Evolutionary conservation across 768 basidiomycete species (phyloP).

Genomic region (Russula emetica): DNA sequence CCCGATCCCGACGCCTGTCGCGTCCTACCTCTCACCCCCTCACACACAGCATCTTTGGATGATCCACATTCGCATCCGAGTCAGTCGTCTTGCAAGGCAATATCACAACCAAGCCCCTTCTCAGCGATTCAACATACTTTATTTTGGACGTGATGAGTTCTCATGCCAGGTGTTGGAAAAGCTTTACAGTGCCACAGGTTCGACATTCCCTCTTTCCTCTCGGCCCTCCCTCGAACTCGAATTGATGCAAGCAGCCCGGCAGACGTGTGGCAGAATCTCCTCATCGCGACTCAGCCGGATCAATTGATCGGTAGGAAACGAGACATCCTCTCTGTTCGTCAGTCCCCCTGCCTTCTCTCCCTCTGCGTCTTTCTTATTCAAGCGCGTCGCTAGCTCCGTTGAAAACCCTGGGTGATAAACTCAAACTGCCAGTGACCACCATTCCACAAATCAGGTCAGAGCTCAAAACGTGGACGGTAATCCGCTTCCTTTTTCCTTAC

Average conservation of each 20-base stretch:
- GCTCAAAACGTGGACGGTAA: slow-evolving; percentile 65
- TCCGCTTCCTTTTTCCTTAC: slow-evolving; percentile 7
- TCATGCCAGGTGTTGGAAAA: slow-evolving; percentile 69
- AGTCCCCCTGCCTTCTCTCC: slow-evolving; percentile 29
- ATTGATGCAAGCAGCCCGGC: slow-evolving; percentile 2
- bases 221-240: not conserved
- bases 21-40: not conserved
- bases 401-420: slow-evolving; percentile 50
- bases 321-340: slow-evolving; percentile 54
- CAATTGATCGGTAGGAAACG: slow-evolving; percentile 58
- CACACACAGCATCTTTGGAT: not conserved
- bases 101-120: slow-evolving; percentile 5
- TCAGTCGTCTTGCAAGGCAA: slow-evolving; percentile 5
- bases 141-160: slow-evolving; percentile 86
- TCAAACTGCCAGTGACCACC: slow-evolving; percentile 50
- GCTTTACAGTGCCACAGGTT: slow-evolving; percentile 60
- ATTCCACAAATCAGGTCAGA: slow-evolving; percentile 58
- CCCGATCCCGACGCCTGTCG: too few relatives aligned
- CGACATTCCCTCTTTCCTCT: slow-evolving; percentile 20
- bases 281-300: slow-evolving; percentile 71
- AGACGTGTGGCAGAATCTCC: slow-evolving; percentile 76
- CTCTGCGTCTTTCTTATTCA: not conserved
- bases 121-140: slow-evolving; percentile 67
- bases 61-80: not conserved
- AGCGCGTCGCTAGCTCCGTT: slow-evolving; percentile 55